A percentile compares a stretch with the other conserved stretches of the same genome.
Evolutionary conservation across 352 stramenopile species (phyloP).

Genomic region (Thalassiosira ordinaria): DNA sequence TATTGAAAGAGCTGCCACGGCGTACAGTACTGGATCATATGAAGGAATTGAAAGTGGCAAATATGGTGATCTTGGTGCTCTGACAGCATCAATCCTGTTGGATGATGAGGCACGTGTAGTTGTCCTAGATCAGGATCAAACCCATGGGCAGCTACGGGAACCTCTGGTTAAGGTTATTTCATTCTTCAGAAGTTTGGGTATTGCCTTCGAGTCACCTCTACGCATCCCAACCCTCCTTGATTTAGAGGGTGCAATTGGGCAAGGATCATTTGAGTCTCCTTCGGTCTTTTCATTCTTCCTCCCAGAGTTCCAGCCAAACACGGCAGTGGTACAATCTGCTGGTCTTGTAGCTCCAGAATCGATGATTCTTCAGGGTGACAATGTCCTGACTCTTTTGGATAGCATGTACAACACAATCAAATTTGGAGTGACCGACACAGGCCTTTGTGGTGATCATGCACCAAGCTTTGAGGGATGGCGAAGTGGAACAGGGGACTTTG

Average conservation of each 20-base stretch:
- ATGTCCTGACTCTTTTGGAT: constrained; percentile 25
- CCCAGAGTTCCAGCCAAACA: constrained; percentile 36
- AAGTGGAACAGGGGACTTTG: no score
- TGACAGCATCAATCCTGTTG: constrained; percentile 70
- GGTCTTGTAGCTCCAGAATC: constrained; percentile 28
- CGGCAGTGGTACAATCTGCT: constrained; percentile 18
- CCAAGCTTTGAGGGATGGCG: no score
- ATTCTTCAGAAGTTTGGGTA: no score
- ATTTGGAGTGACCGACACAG: no score
- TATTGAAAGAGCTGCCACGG: constrained; percentile 46
- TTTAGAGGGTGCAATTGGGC: no score
- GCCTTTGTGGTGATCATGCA: no score
- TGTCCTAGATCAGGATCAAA: constrained; percentile 62
- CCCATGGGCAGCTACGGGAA: constrained; percentile 29
- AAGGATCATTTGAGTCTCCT: constrained; percentile 38
- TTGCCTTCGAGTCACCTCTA: no score
- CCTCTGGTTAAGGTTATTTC: constrained; percentile 61
- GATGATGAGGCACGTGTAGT: constrained; percentile 58
- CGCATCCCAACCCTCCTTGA: no score
- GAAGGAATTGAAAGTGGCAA: no score
- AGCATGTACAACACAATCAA: constrained; percentile 10
- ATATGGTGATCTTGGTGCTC: constrained; percentile 76
- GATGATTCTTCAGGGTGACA: constrained; percentile 6
- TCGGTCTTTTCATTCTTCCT: constrained; percentile 70
- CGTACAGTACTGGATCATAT: constrained; percentile 69